Conservation (phyloP, 2,329 filamentous ascomycete genomes). For the Cytospora paraplurivora region DNA sequence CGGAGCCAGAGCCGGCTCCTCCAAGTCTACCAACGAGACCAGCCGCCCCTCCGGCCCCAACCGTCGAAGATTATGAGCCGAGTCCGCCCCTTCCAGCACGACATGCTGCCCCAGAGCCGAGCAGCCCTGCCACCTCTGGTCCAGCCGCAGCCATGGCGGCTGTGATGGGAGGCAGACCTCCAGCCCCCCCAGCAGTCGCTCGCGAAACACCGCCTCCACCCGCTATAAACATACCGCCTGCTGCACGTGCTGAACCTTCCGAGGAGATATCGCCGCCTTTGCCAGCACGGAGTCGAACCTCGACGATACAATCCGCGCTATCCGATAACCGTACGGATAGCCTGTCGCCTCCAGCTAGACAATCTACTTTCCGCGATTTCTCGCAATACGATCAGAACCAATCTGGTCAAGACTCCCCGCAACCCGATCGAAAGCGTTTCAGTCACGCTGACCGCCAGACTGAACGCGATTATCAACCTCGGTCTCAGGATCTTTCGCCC, state of each 20-base stretch:
- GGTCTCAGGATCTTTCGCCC: conserved; percentile 55
- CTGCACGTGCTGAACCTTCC: conserved; percentile 51
- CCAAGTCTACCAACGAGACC: conserved; percentile 47
- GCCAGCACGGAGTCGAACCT: conserved; percentile 63
- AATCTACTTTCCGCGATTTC: conserved; percentile 26
- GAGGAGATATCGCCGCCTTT: conserved; percentile 66
- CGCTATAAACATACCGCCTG: conserved; percentile 57
- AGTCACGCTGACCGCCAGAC: too few relatives aligned
- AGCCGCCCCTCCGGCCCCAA: conserved; percentile 35
- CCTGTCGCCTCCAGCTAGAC: conserved; percentile 40
- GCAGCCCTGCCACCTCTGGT: conserved; percentile 43
- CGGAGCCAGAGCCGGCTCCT: conserved; percentile 34
- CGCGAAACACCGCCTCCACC: conserved; percentile 32
- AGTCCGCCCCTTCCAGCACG: conserved; percentile 46
- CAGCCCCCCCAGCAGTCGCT: conserved; percentile 53
- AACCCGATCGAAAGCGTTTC: conserved; percentile 35
- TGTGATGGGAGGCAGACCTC: conserved; percentile 53
- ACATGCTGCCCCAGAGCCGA: conserved; percentile 35
- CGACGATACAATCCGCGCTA: conserved; percentile 43
- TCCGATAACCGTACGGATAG: conserved; percentile 35
- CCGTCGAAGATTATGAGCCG: conserved; percentile 40
- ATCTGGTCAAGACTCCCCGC: conserved; percentile 24
- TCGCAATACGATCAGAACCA: conserved; percentile 30
- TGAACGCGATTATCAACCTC: conserved; percentile 35
- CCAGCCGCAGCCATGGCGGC: conserved; percentile 58